phyloP scores from a whole-genome alignment of 805 yeast genomes.

The Vanderwaltozyma verrucispora region DNA sequence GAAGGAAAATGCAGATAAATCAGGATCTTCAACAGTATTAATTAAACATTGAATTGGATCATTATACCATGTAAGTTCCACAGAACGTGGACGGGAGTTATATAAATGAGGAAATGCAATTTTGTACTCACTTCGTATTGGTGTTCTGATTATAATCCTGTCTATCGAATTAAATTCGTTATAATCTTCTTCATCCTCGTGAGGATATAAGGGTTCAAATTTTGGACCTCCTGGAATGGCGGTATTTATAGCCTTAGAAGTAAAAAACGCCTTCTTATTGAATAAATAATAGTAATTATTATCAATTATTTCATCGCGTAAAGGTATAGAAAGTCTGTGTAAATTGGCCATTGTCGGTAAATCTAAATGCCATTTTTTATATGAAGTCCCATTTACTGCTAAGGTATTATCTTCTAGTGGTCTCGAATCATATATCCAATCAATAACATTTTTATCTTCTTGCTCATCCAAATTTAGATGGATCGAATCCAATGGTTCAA shows the following conservation, averaged over 20 bases:
- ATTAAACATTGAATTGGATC: slow-evolving; percentile 47
- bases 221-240: slow-evolving; percentile 95
- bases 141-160: slow-evolving; percentile 69
- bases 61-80: slow-evolving; percentile 52
- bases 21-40: slow-evolving; percentile 35
- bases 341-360: slow-evolving; percentile 53
- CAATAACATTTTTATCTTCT: slow-evolving; percentile 50
- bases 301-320: slow-evolving; percentile 48
- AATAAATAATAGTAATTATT: slow-evolving; percentile 60
- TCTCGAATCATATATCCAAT: slow-evolving; percentile 73
- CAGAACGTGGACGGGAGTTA: slow-evolving; percentile 64
- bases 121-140: slow-evolving; percentile 70
- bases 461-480: slow-evolving; percentile 52
- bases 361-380: slow-evolving; percentile 59
- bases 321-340: slow-evolving; percentile 59
- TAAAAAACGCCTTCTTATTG: slow-evolving; percentile 69
- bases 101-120: slow-evolving; percentile 82
- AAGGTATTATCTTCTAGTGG: slow-evolving; percentile 52
- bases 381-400: slow-evolving; percentile 66
- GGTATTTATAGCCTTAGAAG: slow-evolving; percentile 82
- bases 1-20: slow-evolving; percentile 45
- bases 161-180: slow-evolving; percentile 88
- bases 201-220: slow-evolving; percentile 76
- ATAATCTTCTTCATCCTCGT: slow-evolving; percentile 62
- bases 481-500: slow-evolving; percentile 65